Base-by-base conservation (phyloP, 306 rosid genomes). In the Corylus heterophylla region DNA sequence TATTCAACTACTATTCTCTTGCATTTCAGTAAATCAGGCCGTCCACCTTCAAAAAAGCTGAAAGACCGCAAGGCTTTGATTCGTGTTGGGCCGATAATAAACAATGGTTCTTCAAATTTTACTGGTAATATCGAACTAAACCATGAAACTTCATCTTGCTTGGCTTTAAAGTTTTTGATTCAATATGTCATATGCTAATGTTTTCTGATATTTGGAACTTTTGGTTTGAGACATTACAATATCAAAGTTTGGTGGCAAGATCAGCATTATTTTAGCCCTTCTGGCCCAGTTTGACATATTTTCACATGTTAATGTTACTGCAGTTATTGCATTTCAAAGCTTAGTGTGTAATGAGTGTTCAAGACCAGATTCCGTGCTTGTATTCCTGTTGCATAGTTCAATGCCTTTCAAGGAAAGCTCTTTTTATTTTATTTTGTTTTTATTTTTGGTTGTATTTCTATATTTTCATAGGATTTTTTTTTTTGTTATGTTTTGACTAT, bases 31-130 rank as follows among this genome's bases (percentile, higher is more conserved):
- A 92, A 89, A 87, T 76, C 89, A 56, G 98, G 98, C 7, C 93
- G 93, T 67, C 97, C 94, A 76, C 93, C 94, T 74, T 84, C 91
- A 3, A 94, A 89, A 84, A 94, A 94, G 84, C 93, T 85, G 78
- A 90, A 91, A 86, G 98, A 89, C 78, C 94, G 91, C 76, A 90
- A 92, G 80, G 79, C 76, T 75, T 77, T 82, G 85, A 76, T 93
- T 87, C 88, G 86, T 73, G 84, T 81, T 56, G 92, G 91, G 84
- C 87, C 89, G 76, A 87, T 74, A 51, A 77, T 78, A 71, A 83
- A 63, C 25, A 84, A 79, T 66, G 85, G 87, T 51, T 84, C 93
- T 66, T 78, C 92, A 66, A 93, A 94, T 83, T 83, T 88, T 70
- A 85, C 90, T 82, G 98, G 98, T 94, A 90, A 78, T 69, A 74